These are phyloP conservation scores for Hyphodiscus sp. DNA, from an alignment of 2,329 filamentous ascomycete genomes.

Conservation along the genomic window DNA sequence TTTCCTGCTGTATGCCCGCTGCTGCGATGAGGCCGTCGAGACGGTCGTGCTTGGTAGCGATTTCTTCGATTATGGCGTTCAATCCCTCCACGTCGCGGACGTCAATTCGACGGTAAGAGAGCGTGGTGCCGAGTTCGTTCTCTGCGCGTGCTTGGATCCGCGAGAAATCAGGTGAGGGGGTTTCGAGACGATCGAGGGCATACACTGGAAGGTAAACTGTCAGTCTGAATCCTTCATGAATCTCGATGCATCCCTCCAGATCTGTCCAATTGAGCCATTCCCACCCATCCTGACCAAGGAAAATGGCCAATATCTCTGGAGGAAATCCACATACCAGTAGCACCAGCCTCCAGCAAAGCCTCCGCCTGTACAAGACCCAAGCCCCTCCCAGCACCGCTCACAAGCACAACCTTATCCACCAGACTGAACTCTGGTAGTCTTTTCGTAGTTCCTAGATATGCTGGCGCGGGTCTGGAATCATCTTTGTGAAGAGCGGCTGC, in stretches of 20 bases:
- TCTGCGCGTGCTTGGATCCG: constrained; percentile 42
- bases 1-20: constrained; percentile 75
- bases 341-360: constrained; percentile 68
- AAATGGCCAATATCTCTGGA: background rate
- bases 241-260: background rate
- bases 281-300: no score
- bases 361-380: constrained; percentile 70
- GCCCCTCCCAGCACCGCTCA: constrained; percentile 66
- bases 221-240: no score
- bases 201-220: constrained; percentile 16
- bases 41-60: constrained; percentile 63
- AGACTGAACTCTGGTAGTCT: constrained; percentile 56
- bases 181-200: constrained; percentile 30
- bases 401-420: constrained; percentile 58
- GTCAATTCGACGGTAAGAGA: constrained; percentile 70
- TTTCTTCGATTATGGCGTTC: constrained; percentile 59
- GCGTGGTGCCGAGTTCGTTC: constrained; percentile 47
- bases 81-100: constrained; percentile 66
- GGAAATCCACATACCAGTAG: constrained; percentile 44
- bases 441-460: constrained; percentile 22
- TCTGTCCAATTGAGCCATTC: background rate
- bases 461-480: constrained; percentile 1
- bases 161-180: constrained; percentile 50
- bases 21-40: constrained; percentile 72
- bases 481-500: constrained; percentile 6